Conservation (phyloP, 164 flowering plant genomes). For the Buxus sempervirens region DNA sequence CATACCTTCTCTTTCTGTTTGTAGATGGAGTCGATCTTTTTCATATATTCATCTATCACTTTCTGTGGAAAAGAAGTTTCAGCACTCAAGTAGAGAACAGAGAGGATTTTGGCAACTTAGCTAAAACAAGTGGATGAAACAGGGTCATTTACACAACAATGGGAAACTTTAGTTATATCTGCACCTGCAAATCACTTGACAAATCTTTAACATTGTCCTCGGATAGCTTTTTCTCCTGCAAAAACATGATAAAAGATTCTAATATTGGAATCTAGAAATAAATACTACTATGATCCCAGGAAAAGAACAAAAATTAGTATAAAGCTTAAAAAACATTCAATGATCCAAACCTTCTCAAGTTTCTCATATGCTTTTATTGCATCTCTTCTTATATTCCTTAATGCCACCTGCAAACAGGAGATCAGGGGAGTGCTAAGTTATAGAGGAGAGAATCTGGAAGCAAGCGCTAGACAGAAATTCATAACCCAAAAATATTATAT, state of each 20-base stretch:
- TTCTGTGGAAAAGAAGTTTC: slow-evolving; percentile 49
- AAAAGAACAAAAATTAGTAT: neutral
- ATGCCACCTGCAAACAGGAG: slow-evolving; percentile 57
- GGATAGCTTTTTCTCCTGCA: slow-evolving; percentile 92
- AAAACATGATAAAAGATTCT: slow-evolving; percentile 7
- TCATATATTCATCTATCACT: slow-evolving; percentile 79
- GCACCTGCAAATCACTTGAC: slow-evolving; percentile 87
- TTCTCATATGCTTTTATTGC: slow-evolving; percentile 87
- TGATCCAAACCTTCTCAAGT: slow-evolving; percentile 74
- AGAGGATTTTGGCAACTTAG: neutral
- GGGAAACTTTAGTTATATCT: slow-evolving; percentile 4
- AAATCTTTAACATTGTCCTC: slow-evolving; percentile 94
- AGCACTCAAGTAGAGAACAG: neutral
- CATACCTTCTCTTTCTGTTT: slow-evolving; percentile 96
- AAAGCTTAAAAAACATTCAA: neutral
- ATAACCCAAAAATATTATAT: neutral
- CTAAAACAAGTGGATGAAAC: too few relatives aligned
- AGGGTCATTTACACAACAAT: neutral
- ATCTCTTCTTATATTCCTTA: slow-evolving; percentile 94
- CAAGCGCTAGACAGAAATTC: neutral
- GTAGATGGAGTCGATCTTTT: slow-evolving; percentile 75
- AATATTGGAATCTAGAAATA: neutral
- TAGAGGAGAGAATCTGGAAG: neutral
- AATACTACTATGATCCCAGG: neutral
- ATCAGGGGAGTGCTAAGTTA: slow-evolving; percentile 1